Conservation (phyloP, 2,329 filamentous ascomycete species). For the Pleomassaria siparia region DNA sequence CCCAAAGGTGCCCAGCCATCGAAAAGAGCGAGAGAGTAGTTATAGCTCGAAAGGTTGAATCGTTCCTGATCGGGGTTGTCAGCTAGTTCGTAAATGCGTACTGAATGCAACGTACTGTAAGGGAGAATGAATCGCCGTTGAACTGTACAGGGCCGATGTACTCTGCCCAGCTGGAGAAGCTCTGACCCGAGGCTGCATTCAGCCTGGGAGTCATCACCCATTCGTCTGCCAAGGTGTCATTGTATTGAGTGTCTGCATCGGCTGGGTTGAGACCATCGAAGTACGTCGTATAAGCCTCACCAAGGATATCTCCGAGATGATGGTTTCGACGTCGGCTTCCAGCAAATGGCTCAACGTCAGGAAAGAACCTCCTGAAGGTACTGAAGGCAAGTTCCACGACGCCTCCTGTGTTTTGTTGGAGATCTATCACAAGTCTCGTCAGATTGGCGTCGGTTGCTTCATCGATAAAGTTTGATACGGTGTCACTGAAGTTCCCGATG, state of each 20-base stretch:
- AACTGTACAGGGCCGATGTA: slow-evolving; percentile 35
- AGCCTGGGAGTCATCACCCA: slow-evolving; percentile 27
- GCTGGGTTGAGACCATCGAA: slow-evolving; percentile 2
- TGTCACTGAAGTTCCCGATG: slow-evolving; percentile 21
- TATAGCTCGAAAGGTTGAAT: slow-evolving; percentile 11
- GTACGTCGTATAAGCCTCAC: slow-evolving; percentile 11
- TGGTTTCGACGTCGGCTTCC: slow-evolving; percentile 47
- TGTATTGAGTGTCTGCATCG: not conserved
- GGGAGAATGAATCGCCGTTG: slow-evolving; percentile 39
- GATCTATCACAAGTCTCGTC: slow-evolving; percentile 61
- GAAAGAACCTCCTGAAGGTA: slow-evolving; percentile 54
- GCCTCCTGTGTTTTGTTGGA: slow-evolving; percentile 61
- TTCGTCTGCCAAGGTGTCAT: slow-evolving; percentile 12
- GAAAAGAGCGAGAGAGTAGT: slow-evolving; percentile 30
- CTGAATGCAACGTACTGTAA: slow-evolving; percentile 13
- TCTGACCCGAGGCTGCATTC: slow-evolving; percentile 20
- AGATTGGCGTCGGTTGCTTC: slow-evolving; percentile 48
- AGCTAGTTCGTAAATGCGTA: not conserved
- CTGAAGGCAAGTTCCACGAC: slow-evolving; percentile 24
- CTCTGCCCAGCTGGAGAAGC: slow-evolving; percentile 45
- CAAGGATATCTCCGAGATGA: slow-evolving; percentile 22
- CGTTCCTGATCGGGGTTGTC: slow-evolving; percentile 5
- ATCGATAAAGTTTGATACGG: slow-evolving; percentile 44
- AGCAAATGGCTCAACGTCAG: slow-evolving; percentile 40
- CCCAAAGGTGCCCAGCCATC: slow-evolving; percentile 9